Evolutionary conservation across 129 eudicot genomes (phyloP), one percentile per base, ranked within the genome.

Genomic region (Escallonia herrerae): DNA sequence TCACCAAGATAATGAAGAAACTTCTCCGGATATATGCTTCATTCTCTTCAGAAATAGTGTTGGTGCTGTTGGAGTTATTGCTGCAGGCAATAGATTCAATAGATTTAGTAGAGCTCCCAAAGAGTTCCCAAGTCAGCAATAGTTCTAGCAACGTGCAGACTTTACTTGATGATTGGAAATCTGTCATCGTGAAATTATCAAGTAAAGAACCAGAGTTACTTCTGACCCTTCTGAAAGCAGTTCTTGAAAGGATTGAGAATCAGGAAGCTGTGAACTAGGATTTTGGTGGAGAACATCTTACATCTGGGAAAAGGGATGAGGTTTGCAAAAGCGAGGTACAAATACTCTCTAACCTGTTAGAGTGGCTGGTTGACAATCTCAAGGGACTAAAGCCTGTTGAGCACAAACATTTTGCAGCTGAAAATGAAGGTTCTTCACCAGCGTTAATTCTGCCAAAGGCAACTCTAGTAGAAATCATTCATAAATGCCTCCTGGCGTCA

Each of bases 121-220:
- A 82, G 49, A 74, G 57, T 65, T 62, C 79, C 60, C 78, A 54
- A 33, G 56, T 14, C 56, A 63, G 54, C 59, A 40, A 59, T 12
- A 57, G 38, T 45, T 38, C 65, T 47, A 72, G 61, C 38, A 56
- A 55, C 44, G 43, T 66, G 53, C 78, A 70, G 52, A 74, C 62
- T 66, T 77, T 45, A 40, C 80, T 73, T 72, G 83, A 85, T 86
- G 86, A 81, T 43, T 91, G 96, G 98, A 85, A 83, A 69, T 72
- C 89, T 59, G 70, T 91, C 15, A 72, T 91, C 47, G 44, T 71
- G 54, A 91, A 88, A 75, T 54, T 88, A 64, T 83, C 88, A 52
- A 77, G 81, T 42, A 88, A 82, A 72, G 85, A 83, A 63, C 98
- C 96, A n/a, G 96, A 81, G 39, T 65, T 91, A 66, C 89, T 88